Conservation (phyloP, 371 early-diverging fungal genomes). For the Lichtheimia corymbifera region DNA sequence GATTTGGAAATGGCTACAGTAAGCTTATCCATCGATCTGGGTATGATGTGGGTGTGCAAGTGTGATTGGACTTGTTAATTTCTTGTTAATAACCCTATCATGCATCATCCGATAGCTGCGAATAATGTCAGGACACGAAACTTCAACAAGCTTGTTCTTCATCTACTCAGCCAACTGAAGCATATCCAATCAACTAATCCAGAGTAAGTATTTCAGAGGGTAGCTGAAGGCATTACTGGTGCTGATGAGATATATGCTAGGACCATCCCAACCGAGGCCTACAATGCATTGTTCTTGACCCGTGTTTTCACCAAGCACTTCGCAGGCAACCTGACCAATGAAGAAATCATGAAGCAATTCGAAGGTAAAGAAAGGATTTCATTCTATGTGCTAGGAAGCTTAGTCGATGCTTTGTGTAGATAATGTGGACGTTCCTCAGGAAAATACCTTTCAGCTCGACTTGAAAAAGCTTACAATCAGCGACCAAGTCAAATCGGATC, state of each 20-base stretch:
- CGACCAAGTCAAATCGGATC: slow-evolving; percentile 34
- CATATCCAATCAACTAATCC: slow-evolving; percentile 40
- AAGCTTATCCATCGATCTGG: slow-evolving; percentile 63
- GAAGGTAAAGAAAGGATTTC: slow-evolving; percentile 46
- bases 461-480: slow-evolving; percentile 46
- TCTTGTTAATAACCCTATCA: background rate
- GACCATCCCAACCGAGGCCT: slow-evolving; percentile 51
- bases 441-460: slow-evolving; percentile 6
- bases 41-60: slow-evolving; percentile 30
- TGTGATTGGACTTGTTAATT: background rate
- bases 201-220: slow-evolving; percentile 43
- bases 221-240: background rate
- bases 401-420: too few species aligned
- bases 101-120: slow-evolving; percentile 41
- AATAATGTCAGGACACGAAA: slow-evolving; percentile 69
- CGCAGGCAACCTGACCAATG: slow-evolving; percentile 58
- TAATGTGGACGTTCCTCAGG: background rate
- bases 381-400: too few species aligned
- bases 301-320: slow-evolving; percentile 71
- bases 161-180: slow-evolving; percentile 60
- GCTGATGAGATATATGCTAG: slow-evolving; percentile 8
- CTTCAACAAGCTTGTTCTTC: slow-evolving; percentile 65
- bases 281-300: slow-evolving; percentile 70
- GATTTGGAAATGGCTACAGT: slow-evolving; percentile 74
- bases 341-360: slow-evolving; percentile 61